Evolutionary conservation across 129 eudicot genomes (phyloP).

Genomic region (Arctium minus): DNA sequence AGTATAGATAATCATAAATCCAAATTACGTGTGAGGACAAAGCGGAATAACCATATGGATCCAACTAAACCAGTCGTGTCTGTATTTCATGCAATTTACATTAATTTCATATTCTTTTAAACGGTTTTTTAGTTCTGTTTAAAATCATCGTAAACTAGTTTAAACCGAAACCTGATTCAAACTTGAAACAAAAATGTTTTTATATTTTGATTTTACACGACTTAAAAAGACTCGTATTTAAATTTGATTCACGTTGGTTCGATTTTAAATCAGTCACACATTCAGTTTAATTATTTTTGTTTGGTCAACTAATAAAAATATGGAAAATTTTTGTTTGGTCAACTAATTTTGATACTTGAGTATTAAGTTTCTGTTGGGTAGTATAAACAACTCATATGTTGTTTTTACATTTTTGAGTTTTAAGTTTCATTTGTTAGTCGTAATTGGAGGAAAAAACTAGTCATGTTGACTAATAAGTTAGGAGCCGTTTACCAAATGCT

Average conservation of each 20-base stretch:
- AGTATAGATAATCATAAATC: no score
- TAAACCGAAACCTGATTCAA: not conserved
- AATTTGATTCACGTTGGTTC: no score
- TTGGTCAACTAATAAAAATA: not conserved
- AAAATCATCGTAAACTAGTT: not conserved
- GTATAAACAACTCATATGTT: not conserved
- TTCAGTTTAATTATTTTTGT: no score
- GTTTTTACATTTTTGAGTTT: no score
- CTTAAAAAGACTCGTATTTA: not conserved
- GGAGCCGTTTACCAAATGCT: no score
- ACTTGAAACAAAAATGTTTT: not conserved
- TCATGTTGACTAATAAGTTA: no score
- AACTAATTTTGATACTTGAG: not conserved
- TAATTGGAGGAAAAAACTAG: no score
- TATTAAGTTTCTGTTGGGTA: not conserved
- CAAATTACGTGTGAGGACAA: not conserved
- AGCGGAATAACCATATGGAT: not conserved
- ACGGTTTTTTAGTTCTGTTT: not conserved
- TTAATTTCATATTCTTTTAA: not conserved
- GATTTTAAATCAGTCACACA: no score
- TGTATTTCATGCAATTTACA: not conserved
- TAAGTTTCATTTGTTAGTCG: no score
- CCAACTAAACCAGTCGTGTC: not conserved
- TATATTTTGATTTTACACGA: no score
- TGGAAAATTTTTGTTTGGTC: not conserved